Percentiles rank a stretch among this genome's conserved stretches.
Evolutionary conservation across 345 rosid species (phyloP).

Genomic region (Citrus inodora): DNA sequence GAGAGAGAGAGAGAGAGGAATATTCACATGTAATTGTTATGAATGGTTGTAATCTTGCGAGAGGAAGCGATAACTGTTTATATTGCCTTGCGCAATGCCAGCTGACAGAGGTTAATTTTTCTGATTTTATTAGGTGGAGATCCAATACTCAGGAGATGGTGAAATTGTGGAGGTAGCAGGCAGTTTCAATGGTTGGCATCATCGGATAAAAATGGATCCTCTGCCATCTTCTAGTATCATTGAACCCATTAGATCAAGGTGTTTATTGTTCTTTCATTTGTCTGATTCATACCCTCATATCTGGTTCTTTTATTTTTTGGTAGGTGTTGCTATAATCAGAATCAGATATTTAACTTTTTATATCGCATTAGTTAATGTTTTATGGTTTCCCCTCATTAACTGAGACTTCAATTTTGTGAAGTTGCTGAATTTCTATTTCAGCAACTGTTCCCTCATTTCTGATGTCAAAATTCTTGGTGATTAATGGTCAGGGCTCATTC

Average conservation of each 20-base stretch:
- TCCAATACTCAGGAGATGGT: slow-evolving; percentile 72
- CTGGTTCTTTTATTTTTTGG: not conserved
- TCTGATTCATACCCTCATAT: not conserved
- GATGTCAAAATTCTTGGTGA: not conserved
- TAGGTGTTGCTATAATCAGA: not conserved
- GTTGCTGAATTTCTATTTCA: not conserved
- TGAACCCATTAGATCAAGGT: slow-evolving; percentile 48
- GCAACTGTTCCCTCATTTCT: not conserved
- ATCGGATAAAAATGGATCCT: slow-evolving; percentile 72
- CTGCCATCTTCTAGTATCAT: slow-evolving; percentile 36
- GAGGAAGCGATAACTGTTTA: not conserved
- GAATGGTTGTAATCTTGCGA: not conserved
- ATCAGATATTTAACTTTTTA: not conserved
- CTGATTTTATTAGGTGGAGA: slow-evolving; percentile 51
- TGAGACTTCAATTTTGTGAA: not conserved
- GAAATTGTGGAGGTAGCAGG: slow-evolving; percentile 90
- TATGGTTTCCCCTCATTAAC: not conserved
- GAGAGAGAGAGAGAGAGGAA: not conserved
- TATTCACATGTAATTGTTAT: not conserved
- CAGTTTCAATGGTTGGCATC: slow-evolving; percentile 96
- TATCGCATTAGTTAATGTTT: not conserved
- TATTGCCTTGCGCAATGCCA: not conserved
- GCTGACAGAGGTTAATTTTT: not conserved
- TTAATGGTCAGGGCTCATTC: not conserved
- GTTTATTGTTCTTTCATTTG: not conserved